These are phyloP conservation scores for Eucalyptus erythrocorys DNA, from an alignment of 345 rosid species.

Conservation along the genomic window DNA sequence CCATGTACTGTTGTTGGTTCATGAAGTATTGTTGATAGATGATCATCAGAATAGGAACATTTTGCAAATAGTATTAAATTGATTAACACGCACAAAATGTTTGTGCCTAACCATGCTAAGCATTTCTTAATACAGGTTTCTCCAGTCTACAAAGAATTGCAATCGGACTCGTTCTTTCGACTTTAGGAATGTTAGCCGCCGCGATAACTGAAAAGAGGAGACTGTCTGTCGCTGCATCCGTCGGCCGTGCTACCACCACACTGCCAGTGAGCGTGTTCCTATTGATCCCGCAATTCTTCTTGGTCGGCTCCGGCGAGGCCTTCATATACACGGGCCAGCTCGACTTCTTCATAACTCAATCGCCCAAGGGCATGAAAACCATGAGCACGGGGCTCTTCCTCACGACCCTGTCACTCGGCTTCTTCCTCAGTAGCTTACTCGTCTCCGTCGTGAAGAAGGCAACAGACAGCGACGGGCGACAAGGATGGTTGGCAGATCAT, in stretches of 20 bases:
- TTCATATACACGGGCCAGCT: slow-evolving; percentile 61
- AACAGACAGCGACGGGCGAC: slow-evolving; percentile 12
- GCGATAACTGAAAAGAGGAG: slow-evolving; percentile 33
- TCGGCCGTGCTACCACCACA: slow-evolving; percentile 1
- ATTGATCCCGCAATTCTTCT: slow-evolving; percentile 46
- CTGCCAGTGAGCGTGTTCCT: slow-evolving; percentile 38
- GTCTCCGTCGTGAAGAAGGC: slow-evolving; percentile 35
- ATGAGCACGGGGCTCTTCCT: slow-evolving; percentile 74
- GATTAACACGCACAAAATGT: neutral
- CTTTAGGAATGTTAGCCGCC: slow-evolving; percentile 41
- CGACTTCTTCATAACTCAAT: slow-evolving; percentile 57
- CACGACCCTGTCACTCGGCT: slow-evolving; percentile 49
- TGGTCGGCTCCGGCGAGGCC: slow-evolving; percentile 56
- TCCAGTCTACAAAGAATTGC: slow-evolving; percentile 39
- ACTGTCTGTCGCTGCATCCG: slow-evolving; percentile 16
- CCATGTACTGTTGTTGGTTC: neutral
- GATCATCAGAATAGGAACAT: neutral
- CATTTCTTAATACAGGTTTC: slow-evolving; percentile 23
- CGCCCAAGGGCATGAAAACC: slow-evolving; percentile 64
- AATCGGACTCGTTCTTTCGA: slow-evolving; percentile 36
- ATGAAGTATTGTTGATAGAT: neutral
- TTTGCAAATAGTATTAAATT: neutral
- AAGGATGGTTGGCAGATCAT: slow-evolving; percentile 47
- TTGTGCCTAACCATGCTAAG: neutral
- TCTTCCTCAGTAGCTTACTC: slow-evolving; percentile 50